Percentiles rank a stretch among this genome's conserved stretches.
phyloP scores from a whole-genome alignment of 768 basidiomycete genomes.

The Cystofilobasidium capitatum region DNA sequence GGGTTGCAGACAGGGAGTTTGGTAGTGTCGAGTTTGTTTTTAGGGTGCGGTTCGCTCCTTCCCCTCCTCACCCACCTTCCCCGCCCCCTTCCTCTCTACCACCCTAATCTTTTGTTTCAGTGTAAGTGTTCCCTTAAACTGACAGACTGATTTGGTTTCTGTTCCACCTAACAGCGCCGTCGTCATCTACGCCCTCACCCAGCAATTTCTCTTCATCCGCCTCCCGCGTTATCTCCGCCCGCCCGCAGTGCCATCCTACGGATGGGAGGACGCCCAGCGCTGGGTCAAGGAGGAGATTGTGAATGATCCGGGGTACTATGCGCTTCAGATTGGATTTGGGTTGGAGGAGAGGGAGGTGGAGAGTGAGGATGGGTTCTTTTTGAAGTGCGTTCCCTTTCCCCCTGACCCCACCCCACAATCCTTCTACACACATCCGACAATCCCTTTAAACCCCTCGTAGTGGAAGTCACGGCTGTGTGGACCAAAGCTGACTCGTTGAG shows the following conservation, averaged over 20 bases:
- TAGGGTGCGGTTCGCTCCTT: constrained; percentile 27
- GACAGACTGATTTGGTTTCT: neutral
- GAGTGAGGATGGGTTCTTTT: constrained; percentile 46
- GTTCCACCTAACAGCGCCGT: constrained; percentile 33
- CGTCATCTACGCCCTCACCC: constrained; percentile 43
- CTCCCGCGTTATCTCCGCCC: constrained; percentile 28
- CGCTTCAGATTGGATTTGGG: constrained; percentile 43
- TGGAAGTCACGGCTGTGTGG: neutral
- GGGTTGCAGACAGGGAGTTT: constrained; percentile 40
- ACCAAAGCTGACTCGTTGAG: neutral
- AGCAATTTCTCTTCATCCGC: constrained; percentile 29
- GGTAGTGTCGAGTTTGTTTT: constrained; percentile 42
- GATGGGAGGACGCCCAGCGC: constrained; percentile 43
- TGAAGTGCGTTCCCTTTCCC: constrained; percentile 27
- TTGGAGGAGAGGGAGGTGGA: constrained; percentile 44
- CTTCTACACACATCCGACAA: neutral
- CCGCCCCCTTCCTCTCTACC: neutral
- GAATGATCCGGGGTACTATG: constrained; percentile 46
- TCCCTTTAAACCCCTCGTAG: neutral
- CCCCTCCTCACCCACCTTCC: neutral
- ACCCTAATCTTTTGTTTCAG: neutral
- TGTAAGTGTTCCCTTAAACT: no score
- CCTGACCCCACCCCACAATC: neutral
- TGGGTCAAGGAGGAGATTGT: constrained; percentile 41
- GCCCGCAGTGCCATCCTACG: constrained; percentile 28